A percentile compares a stretch with the other conserved stretches of the same genome.
Evolutionary conservation across 805 yeast genomes (phyloP).

Genomic region (Zygoascus tannicola): DNA sequence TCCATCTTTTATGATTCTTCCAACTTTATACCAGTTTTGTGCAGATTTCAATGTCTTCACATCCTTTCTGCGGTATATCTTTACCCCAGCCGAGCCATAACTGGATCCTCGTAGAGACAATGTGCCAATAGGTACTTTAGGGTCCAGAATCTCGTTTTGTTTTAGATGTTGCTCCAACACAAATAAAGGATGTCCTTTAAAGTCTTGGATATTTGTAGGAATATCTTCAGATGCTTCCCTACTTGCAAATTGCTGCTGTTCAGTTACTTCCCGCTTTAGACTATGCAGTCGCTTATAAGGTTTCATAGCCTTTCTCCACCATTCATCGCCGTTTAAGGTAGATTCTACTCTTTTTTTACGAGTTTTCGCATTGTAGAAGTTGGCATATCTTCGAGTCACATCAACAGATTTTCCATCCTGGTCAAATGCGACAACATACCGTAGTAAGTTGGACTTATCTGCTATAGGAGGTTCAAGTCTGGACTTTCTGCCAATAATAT

Average conservation of each 20-base stretch:
- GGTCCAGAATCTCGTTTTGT: slow-evolving; percentile 61
- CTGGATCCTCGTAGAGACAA: slow-evolving; percentile 33
- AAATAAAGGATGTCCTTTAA: slow-evolving; percentile 78
- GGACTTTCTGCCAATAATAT: slow-evolving; percentile 47
- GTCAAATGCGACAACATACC: slow-evolving; percentile 75
- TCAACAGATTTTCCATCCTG: slow-evolving; percentile 58
- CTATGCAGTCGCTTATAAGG: slow-evolving; percentile 14
- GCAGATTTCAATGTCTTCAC: slow-evolving; percentile 62
- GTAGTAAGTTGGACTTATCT: slow-evolving; percentile 48
- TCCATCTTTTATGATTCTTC: slow-evolving; percentile 66
- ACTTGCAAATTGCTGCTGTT: slow-evolving; percentile 49
- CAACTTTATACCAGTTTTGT: slow-evolving; percentile 77
- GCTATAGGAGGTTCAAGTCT: slow-evolving; percentile 64
- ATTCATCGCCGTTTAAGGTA: slow-evolving; percentile 43
- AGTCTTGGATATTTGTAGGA: slow-evolving; percentile 76
- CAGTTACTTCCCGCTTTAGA: slow-evolving; percentile 33
- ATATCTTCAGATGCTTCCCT: slow-evolving; percentile 71
- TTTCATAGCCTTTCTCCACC: slow-evolving; percentile 48
- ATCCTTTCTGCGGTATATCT: slow-evolving; percentile 52
- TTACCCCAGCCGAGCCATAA: slow-evolving; percentile 27
- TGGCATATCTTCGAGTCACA: slow-evolving; percentile 76
- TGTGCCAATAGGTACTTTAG: slow-evolving; percentile 66
- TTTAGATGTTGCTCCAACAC: slow-evolving; percentile 68
- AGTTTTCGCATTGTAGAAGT: slow-evolving; percentile 60
- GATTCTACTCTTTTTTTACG: slow-evolving; percentile 63